Conservation (phyloP, 2,329 filamentous ascomycete genomes). For the Xylaria sp. region DNA sequence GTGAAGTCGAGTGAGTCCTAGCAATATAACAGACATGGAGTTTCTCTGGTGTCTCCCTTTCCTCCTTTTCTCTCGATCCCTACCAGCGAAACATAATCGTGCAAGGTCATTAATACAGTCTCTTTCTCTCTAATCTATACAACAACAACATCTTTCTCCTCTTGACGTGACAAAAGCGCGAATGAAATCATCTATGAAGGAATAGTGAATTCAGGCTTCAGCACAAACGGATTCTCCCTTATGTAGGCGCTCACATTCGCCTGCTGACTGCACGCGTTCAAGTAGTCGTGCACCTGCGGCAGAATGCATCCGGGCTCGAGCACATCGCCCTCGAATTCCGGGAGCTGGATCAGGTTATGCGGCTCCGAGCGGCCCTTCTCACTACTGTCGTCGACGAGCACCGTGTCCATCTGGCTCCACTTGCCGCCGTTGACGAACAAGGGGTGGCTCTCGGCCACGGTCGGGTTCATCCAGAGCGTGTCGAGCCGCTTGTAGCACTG, state of each 20-base stretch:
- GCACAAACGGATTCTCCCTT: constrained; percentile 43
- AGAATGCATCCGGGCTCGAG: constrained; percentile 43
- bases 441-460: constrained; percentile 43
- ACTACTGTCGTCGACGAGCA: constrained; percentile 79
- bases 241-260: constrained; percentile 60
- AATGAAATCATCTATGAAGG: no score
- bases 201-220: constrained; percentile 28
- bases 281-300: constrained; percentile 56
- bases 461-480: constrained; percentile 58
- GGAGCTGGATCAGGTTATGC: constrained; percentile 72
- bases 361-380: constrained; percentile 82
- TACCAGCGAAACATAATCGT: no score
- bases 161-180: no score
- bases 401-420: constrained; percentile 82
- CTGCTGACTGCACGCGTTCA: constrained; percentile 51
- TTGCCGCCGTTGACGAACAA: constrained; percentile 33
- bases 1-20: no score
- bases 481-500: constrained; percentile 87
- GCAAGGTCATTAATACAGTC: no score
- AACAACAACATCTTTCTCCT: no score
- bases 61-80: no score
- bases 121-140: no score
- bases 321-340: constrained; percentile 60
- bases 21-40: no score
- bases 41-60: no score